Evolutionary conservation across 2,329 filamentous ascomycete genomes (phyloP).

Genomic region (Ophiognomonia clavigignenti-juglandacearum): DNA sequence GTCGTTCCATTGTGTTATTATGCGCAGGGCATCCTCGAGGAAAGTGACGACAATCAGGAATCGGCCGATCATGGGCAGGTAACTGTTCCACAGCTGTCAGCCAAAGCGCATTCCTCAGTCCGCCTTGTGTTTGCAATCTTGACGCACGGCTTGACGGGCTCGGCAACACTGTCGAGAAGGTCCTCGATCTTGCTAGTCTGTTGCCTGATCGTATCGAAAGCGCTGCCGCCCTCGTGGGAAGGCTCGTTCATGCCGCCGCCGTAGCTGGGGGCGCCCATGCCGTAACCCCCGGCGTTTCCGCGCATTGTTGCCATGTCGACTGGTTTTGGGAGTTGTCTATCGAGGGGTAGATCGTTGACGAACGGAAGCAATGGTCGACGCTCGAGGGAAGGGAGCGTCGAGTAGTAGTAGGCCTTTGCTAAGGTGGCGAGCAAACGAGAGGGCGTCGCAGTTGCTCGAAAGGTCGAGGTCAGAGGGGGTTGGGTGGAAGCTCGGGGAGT

Average conservation of each 20-base stretch:
- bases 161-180: conserved; percentile 76
- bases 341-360: too few species aligned
- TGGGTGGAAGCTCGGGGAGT: too few species aligned
- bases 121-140: not conserved
- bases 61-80: conserved; percentile 89
- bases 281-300: conserved; percentile 16
- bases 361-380: too few species aligned
- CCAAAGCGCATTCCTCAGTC: not conserved
- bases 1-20: conserved; percentile 95
- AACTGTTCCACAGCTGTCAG: conserved; percentile 50
- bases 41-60: conserved; percentile 99
- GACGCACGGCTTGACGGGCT: conserved; percentile 91
- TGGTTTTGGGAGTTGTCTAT: too few species aligned
- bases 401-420: too few species aligned
- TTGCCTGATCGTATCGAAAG: conserved; percentile 82
- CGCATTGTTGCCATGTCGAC: conserved; percentile 15
- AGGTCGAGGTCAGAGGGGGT: too few species aligned
- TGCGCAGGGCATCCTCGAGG: conserved; percentile 91
- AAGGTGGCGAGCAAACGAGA: too few species aligned
- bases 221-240: conserved; percentile 64
- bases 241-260: conserved; percentile 67
- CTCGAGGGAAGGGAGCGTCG: too few species aligned
- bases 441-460: too few species aligned
- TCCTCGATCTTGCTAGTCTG: conserved; percentile 99
- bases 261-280: conserved; percentile 54